These are phyloP conservation scores for Exsudoporus frostii DNA, from an alignment of 768 basidiomycete genomes.

Conservation along the genomic window DNA sequence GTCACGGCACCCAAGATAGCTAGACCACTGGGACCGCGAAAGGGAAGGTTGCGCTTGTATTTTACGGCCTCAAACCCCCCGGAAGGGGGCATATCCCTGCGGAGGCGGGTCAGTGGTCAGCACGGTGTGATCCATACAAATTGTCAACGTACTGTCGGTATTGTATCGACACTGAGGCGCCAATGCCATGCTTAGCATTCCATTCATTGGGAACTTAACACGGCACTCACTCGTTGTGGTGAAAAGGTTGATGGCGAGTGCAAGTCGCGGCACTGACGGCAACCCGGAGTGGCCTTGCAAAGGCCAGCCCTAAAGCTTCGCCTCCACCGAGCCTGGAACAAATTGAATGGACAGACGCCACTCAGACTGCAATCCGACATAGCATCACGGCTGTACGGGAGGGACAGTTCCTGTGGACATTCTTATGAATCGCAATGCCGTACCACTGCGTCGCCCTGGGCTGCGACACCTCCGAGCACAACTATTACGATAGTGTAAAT, in stretches of 20 bases:
- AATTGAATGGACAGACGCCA: conserved; percentile 7
- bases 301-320: conserved; percentile 30
- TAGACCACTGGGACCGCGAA: conserved; percentile 81
- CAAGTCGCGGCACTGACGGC: neutral
- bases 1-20: conserved; percentile 85
- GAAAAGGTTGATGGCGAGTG: conserved; percentile 1
- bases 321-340: conserved; percentile 7
- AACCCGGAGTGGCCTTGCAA: conserved; percentile 2
- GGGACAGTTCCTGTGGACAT: conserved; percentile 22
- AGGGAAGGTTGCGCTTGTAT: conserved; percentile 94
- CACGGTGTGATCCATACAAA: conserved; percentile 7
- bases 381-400: neutral
- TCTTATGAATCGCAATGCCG: conserved; percentile 17
- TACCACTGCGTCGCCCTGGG: too few species aligned
- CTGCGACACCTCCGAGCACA: neutral
- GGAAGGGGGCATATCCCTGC: conserved; percentile 91
- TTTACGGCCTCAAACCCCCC: conserved; percentile 91
- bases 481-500: neutral
- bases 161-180: conserved; percentile 23
- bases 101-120: conserved; percentile 11
- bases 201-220: neutral
- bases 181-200: neutral
- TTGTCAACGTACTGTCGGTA: conserved; percentile 28
- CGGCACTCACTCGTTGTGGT: conserved; percentile 19
- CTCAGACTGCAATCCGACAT: neutral